phyloP scores from a whole-genome alignment of 2,329 filamentous ascomycete genomes.

The Clonostachys rhizophaga region DNA sequence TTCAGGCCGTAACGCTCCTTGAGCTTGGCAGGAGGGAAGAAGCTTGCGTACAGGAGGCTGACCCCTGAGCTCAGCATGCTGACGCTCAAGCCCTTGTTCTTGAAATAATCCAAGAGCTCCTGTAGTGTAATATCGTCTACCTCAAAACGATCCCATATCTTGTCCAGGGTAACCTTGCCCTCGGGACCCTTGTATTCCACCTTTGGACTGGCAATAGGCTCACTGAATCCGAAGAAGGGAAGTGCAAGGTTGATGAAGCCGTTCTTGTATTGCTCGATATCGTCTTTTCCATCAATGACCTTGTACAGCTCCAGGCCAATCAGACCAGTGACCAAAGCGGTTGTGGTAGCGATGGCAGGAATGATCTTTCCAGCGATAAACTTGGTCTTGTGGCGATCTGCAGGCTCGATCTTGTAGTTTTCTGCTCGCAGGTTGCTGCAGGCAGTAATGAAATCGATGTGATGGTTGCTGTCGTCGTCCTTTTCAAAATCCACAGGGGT shows the following conservation, averaged over 20 bases:
- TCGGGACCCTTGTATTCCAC: slow-evolving; percentile 78
- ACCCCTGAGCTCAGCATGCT: slow-evolving; percentile 98
- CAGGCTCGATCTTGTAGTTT: slow-evolving; percentile 94
- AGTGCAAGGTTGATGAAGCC: slow-evolving; percentile 95
- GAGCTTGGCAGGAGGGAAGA: slow-evolving; percentile 75
- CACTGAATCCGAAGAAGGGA: slow-evolving; percentile 97
- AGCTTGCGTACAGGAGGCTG: slow-evolving; percentile 87
- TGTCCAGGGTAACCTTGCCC: slow-evolving; percentile 81
- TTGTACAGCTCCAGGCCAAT: slow-evolving; percentile 95
- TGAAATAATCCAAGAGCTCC: slow-evolving; percentile 80
- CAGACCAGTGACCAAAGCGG: slow-evolving; percentile 88
- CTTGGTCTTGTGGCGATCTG: slow-evolving; percentile 96
- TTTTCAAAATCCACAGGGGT: slow-evolving; percentile 96
- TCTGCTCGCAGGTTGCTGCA: slow-evolving; percentile 94
- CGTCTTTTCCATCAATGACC: slow-evolving; percentile 91
- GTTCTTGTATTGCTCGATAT: slow-evolving; percentile 99
- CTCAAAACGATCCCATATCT: slow-evolving; percentile 98
- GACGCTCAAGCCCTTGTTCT: slow-evolving; percentile 73
- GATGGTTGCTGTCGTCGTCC: slow-evolving; percentile 95
- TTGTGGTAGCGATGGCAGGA: slow-evolving; percentile 95
- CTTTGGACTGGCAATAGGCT: slow-evolving; percentile 92
- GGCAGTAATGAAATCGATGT: slow-evolving; percentile 98
- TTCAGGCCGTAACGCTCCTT: slow-evolving; percentile 81
- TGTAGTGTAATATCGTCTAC: slow-evolving; percentile 78
- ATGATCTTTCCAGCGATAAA: slow-evolving; percentile 99